Base-by-base conservation (phyloP, 2,329 filamentous ascomycete species). In the Diaporthe aspalathi region DNA sequence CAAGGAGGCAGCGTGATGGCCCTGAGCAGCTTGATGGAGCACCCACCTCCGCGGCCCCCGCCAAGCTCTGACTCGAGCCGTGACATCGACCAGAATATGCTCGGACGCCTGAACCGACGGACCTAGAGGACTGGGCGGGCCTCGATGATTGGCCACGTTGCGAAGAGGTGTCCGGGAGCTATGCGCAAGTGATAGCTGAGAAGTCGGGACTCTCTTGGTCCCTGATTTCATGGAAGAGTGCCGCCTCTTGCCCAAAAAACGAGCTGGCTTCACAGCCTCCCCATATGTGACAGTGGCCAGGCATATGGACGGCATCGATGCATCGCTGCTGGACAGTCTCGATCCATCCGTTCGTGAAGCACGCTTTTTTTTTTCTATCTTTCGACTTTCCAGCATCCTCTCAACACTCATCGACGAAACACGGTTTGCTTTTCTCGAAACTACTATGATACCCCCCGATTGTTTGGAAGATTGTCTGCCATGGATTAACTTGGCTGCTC, bases 41-140 rank as follows among this genome's bases (percentile, higher is more conserved):
- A 83, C 72, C 72, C 70, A 53, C 68, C 75, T 56, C 70, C 74
- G 11, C 73, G 70, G n/a, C 70, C 72, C 14, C 73, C 72, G 17
- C 70, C 49, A 73, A 75, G 27, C 72, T 70, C 40, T 56, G 72
- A 72, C 49, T 54, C 76, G 16, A 76, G 74, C 20, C 85, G 82
- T 74, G 87, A 89, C 70, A 88, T 89, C 70, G 88, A 89, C 75
- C 83, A 83, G 74, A 84, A 80, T 72, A 89, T 89, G 88, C 81
- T 89, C 70, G 83, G 84, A 49, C 83, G 85, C 47, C 77, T 89
- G 66, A 86, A 88, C 73, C 81, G 84, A 57, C 79, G 79, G 45
- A 72, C 70, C 27, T 73, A 70, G 63, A 67, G 27, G 53, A 12
- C 8, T 40, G 27, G 38, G 38, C 24, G 38, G 45, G 24, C 32